Base-by-base conservation (phyloP, 805 yeast species). In the Teunomyces panamensis region DNA sequence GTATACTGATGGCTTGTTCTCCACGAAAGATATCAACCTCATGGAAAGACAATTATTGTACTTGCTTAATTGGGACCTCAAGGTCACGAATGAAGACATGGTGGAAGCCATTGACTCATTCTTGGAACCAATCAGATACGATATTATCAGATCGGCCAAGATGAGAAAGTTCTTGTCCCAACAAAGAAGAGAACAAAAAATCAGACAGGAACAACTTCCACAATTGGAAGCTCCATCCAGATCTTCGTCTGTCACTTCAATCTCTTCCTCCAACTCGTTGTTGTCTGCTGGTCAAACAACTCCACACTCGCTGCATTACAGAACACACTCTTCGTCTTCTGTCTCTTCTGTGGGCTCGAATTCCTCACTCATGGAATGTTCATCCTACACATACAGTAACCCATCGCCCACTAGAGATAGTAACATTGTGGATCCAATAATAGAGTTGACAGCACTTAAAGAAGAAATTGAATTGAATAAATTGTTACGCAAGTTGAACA, bases 41-140 rank as follows among this genome's bases (percentile, higher is more conserved):
- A 87, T 87, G 90, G 95, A 87, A 67, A 79, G 89, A 61, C 92
- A 87, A 65, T 69, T 87, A 49, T 71, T 86, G 45, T 80, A 75
- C 58, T 70, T 86, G 44, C 68, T 87, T 60, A 78, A 85, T 65
- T 87, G 91, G 90, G 85, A 87, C 62, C 69, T 85, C 51, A 66
- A 71, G 48, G 75, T 80, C 35, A 59, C 66, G 44, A 73, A 67
- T 54, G 64, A 63, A 24, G 83, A 80, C 48, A 69, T 80, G 63
- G 55, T 64, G 39, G 52, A 50, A 27, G 69, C 65, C 35, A 70
- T 79, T 61, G 64, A 60, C 49, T 63, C 69, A 49, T 78, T 79
- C 71, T 68, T 80, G 53, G 75, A 71, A 28, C 84, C 84, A 30
- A 78, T 80, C 63, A 77, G 70, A 56, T 63, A 61, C 43, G 71